Conservation (phyloP, 805 yeast species). For the Debaryomyces prosopidis region DNA sequence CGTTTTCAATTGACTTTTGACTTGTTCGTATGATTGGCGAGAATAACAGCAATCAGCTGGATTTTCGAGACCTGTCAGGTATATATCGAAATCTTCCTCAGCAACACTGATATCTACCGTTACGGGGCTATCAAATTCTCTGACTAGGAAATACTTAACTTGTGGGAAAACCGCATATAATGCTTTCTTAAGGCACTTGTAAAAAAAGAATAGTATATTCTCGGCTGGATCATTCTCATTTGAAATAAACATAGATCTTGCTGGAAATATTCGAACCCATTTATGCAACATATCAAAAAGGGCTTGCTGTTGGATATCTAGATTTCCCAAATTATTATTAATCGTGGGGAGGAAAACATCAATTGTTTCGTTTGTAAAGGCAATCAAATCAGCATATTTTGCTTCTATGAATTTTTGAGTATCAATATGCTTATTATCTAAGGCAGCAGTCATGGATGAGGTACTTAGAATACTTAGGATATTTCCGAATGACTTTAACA, state of each 20-base stretch:
- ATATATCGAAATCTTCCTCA: constrained; percentile 24
- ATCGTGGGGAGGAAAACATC: constrained; percentile 28
- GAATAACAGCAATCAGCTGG: constrained; percentile 13
- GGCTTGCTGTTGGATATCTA: constrained; percentile 31
- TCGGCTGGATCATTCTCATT: constrained; percentile 29
- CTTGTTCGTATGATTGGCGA: constrained; percentile 12
- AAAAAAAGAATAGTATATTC: constrained; percentile 31
- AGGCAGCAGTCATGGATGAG: neutral
- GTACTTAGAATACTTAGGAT: constrained; percentile 3
- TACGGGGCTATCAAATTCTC: constrained; percentile 43
- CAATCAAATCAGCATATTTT: constrained; percentile 22
- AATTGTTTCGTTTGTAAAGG: constrained; percentile 24
- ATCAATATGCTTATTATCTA: constrained; percentile 4
- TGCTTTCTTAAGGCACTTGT: constrained; percentile 32
- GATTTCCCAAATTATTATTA: constrained; percentile 19
- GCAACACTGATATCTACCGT: constrained; percentile 35
- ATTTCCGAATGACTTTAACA: constrained; percentile 26
- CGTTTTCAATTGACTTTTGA: constrained; percentile 16
- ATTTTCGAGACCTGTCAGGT: constrained; percentile 17
- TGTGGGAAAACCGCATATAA: constrained; percentile 39
- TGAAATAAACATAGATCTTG: constrained; percentile 24
- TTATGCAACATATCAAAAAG: constrained; percentile 33
- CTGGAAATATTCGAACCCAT: constrained; percentile 38
- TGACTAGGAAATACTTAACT: constrained; percentile 36
- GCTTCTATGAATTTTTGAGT: constrained; percentile 17